Conservation (phyloP, 2,329 filamentous ascomycete species). For the Ramularia collo-cygni region DNA sequence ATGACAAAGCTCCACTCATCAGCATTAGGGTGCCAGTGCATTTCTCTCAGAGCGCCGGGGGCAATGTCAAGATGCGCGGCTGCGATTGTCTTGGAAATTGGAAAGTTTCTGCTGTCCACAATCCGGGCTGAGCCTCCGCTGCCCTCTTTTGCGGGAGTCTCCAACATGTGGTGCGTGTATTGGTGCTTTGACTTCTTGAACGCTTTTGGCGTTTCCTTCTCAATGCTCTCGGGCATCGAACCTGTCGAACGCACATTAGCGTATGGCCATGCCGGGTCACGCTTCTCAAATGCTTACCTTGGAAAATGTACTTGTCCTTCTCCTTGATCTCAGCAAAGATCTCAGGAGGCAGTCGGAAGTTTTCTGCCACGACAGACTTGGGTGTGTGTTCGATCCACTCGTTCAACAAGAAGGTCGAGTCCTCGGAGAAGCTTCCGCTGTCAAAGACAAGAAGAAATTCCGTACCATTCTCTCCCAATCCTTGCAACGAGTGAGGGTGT, state of each 20-base stretch:
- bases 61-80: conserved; percentile 65
- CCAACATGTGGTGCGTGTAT: conserved; percentile 67
- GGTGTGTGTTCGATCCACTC: conserved; percentile 70
- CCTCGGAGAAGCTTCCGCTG: conserved; percentile 53
- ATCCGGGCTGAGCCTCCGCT: conserved; percentile 67
- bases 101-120: conserved; percentile 68
- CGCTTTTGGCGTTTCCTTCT: conserved; percentile 56
- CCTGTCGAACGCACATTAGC: conserved; percentile 30
- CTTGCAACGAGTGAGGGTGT: conserved; percentile 70
- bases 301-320: conserved; percentile 69
- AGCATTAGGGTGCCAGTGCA: conserved; percentile 76
- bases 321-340: conserved; percentile 62
- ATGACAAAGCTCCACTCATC: conserved; percentile 81
- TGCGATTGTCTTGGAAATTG: conserved; percentile 64
- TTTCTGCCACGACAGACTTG: conserved; percentile 64
- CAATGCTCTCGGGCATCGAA: conserved; percentile 55
- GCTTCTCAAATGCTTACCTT: conserved; percentile 41
- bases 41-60: conserved; percentile 66
- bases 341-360: conserved; percentile 66
- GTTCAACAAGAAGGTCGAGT: conserved; percentile 65
- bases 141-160: conserved; percentile 58
- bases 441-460: conserved; percentile 60
- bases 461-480: conserved; percentile 57
- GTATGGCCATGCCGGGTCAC: conserved; percentile 30
- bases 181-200: conserved; percentile 61